Evolutionary conservation across 805 yeast genomes (phyloP).

Genomic region (Barnettozyma californica): DNA sequence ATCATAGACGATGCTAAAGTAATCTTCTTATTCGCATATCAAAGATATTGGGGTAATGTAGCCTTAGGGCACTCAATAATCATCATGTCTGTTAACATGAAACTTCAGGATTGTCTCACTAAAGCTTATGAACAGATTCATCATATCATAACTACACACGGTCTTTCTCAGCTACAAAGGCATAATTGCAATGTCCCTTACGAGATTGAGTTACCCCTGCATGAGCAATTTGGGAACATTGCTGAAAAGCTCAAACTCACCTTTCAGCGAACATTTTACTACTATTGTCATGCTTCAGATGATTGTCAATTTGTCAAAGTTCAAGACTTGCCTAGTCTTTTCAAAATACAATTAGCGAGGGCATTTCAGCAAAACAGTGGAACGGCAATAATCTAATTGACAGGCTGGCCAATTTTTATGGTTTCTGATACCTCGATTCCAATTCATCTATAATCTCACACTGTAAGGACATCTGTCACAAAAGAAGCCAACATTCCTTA

Average conservation of each 20-base stretch:
- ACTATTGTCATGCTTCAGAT: constrained; percentile 9
- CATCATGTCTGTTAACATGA: constrained; percentile 34
- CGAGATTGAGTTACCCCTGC: constrained; percentile 54
- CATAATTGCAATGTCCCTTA: constrained; percentile 40
- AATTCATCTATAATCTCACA: constrained; percentile 25
- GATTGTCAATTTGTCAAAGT: constrained; percentile 35
- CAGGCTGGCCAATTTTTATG: constrained; percentile 36
- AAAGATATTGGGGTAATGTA: constrained; percentile 42
- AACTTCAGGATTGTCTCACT: constrained; percentile 28
- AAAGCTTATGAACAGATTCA: constrained; percentile 31
- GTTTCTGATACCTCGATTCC: constrained; percentile 44
- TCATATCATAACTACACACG: constrained; percentile 26
- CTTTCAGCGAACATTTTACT: constrained; percentile 6
- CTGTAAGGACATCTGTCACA: constrained; percentile 39
- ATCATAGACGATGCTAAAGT: neutral
- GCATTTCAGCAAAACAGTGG: constrained; percentile 58
- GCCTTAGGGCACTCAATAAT: constrained; percentile 50
- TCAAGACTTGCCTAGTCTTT: constrained; percentile 57
- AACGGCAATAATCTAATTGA: constrained; percentile 50
- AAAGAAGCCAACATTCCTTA: constrained; percentile 51
- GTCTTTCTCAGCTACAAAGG: constrained; percentile 29
- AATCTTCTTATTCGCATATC: constrained; percentile 6
- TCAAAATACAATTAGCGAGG: constrained; percentile 45
- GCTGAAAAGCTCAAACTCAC: constrained; percentile 13
- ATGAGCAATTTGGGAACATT: constrained; percentile 16